Conservation (phyloP, 257 asterid genomes). For the Handroanthus guayacan region DNA sequence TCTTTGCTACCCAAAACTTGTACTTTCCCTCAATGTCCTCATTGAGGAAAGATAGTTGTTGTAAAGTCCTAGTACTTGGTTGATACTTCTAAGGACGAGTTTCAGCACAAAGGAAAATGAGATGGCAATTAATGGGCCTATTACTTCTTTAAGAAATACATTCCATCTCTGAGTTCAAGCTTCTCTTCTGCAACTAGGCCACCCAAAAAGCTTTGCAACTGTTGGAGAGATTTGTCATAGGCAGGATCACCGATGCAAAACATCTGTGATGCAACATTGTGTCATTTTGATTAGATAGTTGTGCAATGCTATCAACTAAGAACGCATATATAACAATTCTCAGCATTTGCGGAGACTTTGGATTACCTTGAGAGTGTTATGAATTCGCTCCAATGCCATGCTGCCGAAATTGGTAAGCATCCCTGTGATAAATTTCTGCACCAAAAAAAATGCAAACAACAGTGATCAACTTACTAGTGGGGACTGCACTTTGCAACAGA, state of each 20-base stretch:
- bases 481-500: not conserved
- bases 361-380: conserved; percentile 91
- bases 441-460: conserved; percentile 5
- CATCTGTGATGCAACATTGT: conserved; percentile 60
- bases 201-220: conserved; percentile 85
- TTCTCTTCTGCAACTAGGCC: conserved; percentile 96
- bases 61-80: not conserved
- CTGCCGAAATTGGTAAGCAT: conserved; percentile 98
- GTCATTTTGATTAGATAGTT: conserved; percentile 14
- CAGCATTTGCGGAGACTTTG: not conserved
- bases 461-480: not conserved
- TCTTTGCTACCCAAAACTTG: conserved; percentile 7
- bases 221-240: conserved; percentile 94
- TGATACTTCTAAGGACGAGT: not conserved
- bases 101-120: not conserved
- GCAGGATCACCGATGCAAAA: conserved; percentile 91
- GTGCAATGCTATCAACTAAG: not conserved
- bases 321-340: not conserved
- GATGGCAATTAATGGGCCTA: not conserved
- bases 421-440: conserved; percentile 90
- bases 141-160: conserved; percentile 77
- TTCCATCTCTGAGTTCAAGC: conserved; percentile 77
- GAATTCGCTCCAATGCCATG: conserved; percentile 97
- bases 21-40: conserved; percentile 17
- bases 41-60: not conserved